A percentile compares a stretch with the other conserved stretches of the same genome.
These are phyloP conservation scores for Xylaria digitata DNA, from an alignment of 2,329 filamentous ascomycete genomes.

Conservation along the genomic window DNA sequence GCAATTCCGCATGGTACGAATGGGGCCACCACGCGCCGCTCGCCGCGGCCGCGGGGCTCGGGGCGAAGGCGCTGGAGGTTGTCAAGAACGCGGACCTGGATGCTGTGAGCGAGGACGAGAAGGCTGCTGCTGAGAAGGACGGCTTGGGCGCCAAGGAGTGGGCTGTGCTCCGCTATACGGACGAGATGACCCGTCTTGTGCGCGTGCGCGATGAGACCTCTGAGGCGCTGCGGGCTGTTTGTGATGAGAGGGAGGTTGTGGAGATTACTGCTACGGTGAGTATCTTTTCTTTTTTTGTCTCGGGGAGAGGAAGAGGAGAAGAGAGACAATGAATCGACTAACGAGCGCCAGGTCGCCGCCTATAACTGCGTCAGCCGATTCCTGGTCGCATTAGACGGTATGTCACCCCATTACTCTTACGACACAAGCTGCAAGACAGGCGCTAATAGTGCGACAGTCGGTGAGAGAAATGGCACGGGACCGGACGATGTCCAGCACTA, in stretches of 20 bases:
- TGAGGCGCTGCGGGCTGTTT: constrained; percentile 67
- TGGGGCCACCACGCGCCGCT: constrained; percentile 84
- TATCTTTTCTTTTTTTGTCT: constrained; percentile 19
- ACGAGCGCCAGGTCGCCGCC: constrained; percentile 64
- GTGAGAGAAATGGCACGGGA: constrained; percentile 66
- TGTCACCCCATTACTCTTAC: constrained; percentile 46
- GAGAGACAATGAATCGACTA: background rate
- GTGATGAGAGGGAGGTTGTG: constrained; percentile 78
- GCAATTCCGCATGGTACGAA: constrained; percentile 87
- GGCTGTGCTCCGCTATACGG: constrained; percentile 77
- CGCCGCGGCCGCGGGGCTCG: constrained; percentile 67
- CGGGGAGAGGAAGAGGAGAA: too few relatives aligned
- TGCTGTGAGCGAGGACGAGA: constrained; percentile 43
- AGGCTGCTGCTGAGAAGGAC: constrained; percentile 40
- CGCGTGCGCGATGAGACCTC: constrained; percentile 77
- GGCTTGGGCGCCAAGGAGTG: constrained; percentile 69
- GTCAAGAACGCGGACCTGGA: constrained; percentile 52
- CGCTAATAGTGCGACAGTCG: constrained; percentile 58
- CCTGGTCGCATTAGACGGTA: constrained; percentile 82
- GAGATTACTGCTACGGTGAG: constrained; percentile 81
- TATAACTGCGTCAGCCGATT: constrained; percentile 91
- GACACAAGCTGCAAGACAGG: background rate
- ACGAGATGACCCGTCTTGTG: constrained; percentile 85
- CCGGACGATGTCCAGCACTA: constrained; percentile 58
- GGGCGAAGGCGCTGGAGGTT: constrained; percentile 57